phyloP scores from a whole-genome alignment of 768 basidiomycete genomes.

The Naganishia kalamii region DNA sequence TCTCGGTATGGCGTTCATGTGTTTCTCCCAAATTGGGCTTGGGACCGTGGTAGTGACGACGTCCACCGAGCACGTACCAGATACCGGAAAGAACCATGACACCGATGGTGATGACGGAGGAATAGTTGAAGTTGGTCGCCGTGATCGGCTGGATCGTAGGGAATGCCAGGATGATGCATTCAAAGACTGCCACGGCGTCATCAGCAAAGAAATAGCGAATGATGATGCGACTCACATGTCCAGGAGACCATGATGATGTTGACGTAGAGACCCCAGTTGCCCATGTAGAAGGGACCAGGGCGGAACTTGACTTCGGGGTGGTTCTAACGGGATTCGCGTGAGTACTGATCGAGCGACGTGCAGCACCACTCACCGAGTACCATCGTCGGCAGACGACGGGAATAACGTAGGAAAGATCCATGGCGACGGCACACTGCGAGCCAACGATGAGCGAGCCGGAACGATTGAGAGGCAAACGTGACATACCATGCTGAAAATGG shows the following conservation, averaged over 20 bases:
- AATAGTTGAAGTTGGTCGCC: slow-evolving; percentile 35
- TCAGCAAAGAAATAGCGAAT: neutral
- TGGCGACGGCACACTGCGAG: slow-evolving; percentile 32
- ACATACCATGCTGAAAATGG: slow-evolving; percentile 63
- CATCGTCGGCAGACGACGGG: slow-evolving; percentile 67
- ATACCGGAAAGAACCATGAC: slow-evolving; percentile 27
- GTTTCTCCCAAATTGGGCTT: slow-evolving; percentile 22
- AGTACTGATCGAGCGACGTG: neutral
- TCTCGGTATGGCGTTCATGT: slow-evolving; percentile 18
- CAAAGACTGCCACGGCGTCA: slow-evolving; percentile 29
- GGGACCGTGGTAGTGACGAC: slow-evolving; percentile 30
- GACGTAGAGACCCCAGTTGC: slow-evolving; percentile 44
- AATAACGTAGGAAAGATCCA: slow-evolving; percentile 71
- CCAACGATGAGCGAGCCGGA: neutral
- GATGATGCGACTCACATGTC: slow-evolving; percentile 17
- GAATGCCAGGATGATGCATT: slow-evolving; percentile 47
- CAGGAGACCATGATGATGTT: slow-evolving; percentile 34
- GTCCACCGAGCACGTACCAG: slow-evolving; percentile 29
- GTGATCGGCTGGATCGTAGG: slow-evolving; percentile 67
- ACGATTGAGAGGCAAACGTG: neutral
- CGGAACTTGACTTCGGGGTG: slow-evolving; percentile 78
- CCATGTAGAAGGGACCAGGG: slow-evolving; percentile 82
- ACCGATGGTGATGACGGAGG: slow-evolving; percentile 25
- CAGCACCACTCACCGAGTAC: slow-evolving; percentile 47
- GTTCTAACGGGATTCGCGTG: slow-evolving; percentile 36